Evolutionary conservation across 495 filamentous ascomycete species (phyloP).

Genomic region (Chaetomium fimeti): DNA sequence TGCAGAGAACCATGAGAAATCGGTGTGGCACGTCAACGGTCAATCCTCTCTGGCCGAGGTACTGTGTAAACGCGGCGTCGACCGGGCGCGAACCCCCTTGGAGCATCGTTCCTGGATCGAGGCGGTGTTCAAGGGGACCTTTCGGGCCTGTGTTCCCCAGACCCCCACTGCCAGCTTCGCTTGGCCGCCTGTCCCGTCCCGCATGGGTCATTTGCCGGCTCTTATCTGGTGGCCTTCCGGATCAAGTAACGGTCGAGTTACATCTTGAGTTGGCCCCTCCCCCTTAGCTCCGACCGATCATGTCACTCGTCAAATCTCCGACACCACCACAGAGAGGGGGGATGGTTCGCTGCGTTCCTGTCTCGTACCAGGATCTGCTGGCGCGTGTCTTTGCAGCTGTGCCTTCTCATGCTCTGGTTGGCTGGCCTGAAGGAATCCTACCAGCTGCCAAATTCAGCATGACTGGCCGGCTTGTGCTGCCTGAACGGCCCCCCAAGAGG

Average conservation of each 20-base stretch:
- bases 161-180: neutral
- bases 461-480: constrained; percentile 7
- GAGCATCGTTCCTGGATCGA: neutral
- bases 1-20: constrained; percentile 3
- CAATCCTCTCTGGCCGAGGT: neutral
- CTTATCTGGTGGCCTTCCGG: constrained; percentile 31
- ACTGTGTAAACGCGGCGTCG: neutral
- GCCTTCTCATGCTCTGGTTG: neutral
- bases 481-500: neutral
- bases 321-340: neutral
- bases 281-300: neutral
- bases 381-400: neutral
- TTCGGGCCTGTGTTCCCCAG: neutral
- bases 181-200: constrained; percentile 4
- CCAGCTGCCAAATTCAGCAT: constrained; percentile 19
- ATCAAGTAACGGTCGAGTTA: constrained; percentile 23
- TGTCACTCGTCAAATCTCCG: constrained; percentile 7
- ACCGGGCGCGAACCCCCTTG: neutral
- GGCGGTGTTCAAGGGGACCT: neutral
- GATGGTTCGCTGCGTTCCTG: neutral
- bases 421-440: neutral
- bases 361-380: neutral
- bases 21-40: neutral
- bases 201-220: constrained; percentile 20
- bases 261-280: constrained; percentile 13